Evolutionary conservation across 192 early-diverging fungal genomes (phyloP).

Genomic region (Chytriomyces sp.): DNA sequence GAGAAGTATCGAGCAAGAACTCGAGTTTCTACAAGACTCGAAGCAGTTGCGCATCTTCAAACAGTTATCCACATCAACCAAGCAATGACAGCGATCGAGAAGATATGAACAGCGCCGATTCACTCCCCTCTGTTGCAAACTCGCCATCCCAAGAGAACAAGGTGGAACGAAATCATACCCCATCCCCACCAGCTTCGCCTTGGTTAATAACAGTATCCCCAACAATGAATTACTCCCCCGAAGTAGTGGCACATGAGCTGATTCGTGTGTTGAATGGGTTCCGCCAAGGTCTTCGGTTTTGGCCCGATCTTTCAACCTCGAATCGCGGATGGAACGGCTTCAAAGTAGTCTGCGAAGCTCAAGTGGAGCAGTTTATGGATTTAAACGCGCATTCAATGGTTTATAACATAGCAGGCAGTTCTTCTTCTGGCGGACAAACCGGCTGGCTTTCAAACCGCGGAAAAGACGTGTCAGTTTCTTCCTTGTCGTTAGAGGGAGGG

Average conservation of each 20-base stretch:
- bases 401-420: background rate
- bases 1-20: no score
- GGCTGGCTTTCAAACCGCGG: background rate
- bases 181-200: no score
- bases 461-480: background rate
- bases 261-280: background rate
- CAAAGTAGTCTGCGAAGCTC: constrained; percentile 6
- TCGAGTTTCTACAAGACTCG: background rate
- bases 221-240: background rate
- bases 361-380: background rate
- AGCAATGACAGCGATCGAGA: no score
- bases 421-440: no score
- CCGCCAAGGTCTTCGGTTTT: constrained; percentile 11
- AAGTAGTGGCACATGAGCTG: background rate
- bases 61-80: background rate
- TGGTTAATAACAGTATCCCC: no score
- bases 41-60: background rate
- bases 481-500: background rate
- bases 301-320: background rate
- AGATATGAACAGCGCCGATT: background rate
- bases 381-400: background rate
- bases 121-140: background rate
- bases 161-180: no score
- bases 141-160: background rate
- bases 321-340: constrained; percentile 14